These are phyloP conservation scores for Rusavskia elegans DNA, from an alignment of 495 filamentous ascomycete species.

Conservation along the genomic window DNA sequence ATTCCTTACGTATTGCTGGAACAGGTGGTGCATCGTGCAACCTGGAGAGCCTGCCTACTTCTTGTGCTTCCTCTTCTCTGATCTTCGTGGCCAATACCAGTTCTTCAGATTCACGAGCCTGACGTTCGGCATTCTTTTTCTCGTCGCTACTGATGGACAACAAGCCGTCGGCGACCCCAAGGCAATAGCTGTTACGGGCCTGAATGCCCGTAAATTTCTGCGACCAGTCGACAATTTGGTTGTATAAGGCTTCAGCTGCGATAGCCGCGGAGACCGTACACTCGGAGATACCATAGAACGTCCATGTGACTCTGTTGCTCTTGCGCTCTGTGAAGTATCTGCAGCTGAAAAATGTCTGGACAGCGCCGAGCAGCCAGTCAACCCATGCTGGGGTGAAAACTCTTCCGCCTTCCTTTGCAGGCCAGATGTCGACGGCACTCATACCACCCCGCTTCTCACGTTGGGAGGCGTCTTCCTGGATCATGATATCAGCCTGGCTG, in stretches of 20 bases:
- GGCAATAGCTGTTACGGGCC: slow-evolving; percentile 16
- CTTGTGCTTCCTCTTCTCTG: slow-evolving; percentile 8
- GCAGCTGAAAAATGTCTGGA: slow-evolving; percentile 11
- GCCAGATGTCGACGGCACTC: slow-evolving; percentile 6
- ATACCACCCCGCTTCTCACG: slow-evolving; percentile 13
- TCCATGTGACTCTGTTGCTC: slow-evolving; percentile 9
- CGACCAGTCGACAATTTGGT: slow-evolving; percentile 17
- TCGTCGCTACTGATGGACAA: slow-evolving; percentile 14
- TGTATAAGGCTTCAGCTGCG: slow-evolving; percentile 17
- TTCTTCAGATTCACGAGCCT: slow-evolving; percentile 14
- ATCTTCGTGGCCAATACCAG: slow-evolving; percentile 9
- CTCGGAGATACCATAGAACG: slow-evolving; percentile 19
- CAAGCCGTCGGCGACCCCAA: slow-evolving; percentile 17
- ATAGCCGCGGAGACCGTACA: slow-evolving; percentile 21
- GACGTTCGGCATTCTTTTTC: slow-evolving; percentile 10
- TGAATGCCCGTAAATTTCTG: slow-evolving; percentile 12
- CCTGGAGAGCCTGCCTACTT: slow-evolving; percentile 2
- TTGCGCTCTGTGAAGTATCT: slow-evolving; percentile 3
- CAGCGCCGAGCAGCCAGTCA: slow-evolving; percentile 2
- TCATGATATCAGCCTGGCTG: slow-evolving; percentile 15
- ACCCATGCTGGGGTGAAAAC: slow-evolving; percentile 4
- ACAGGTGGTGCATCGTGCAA: slow-evolving; percentile 1
- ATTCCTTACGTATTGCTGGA: slow-evolving; percentile 3
- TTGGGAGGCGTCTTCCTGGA: slow-evolving; percentile 6
- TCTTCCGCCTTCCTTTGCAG: slow-evolving; percentile 1